Conservation (phyloP, 352 stramenopile genomes). For the Pythium aquatile region DNA sequence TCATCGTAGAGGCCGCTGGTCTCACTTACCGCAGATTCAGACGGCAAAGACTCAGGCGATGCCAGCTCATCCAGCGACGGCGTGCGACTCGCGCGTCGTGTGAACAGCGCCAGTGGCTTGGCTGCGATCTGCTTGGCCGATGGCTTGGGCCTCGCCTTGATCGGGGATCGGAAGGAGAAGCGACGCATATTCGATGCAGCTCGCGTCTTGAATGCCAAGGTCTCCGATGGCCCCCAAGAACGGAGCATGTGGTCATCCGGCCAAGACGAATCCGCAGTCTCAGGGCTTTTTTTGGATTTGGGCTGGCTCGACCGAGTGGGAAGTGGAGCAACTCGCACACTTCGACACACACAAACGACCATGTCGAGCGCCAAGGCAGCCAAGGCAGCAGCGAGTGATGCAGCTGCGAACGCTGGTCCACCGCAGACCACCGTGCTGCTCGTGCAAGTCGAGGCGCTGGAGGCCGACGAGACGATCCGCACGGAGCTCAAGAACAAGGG, state of each 20-base stretch:
- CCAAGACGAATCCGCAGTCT: neutral
- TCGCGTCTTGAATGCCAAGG: neutral
- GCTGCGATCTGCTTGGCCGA: neutral
- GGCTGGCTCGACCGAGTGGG: neutral
- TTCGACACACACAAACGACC: neutral
- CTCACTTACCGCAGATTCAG: neutral
- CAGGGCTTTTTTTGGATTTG: slow-evolving; percentile 3
- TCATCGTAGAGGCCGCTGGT: neutral
- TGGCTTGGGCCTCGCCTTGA: neutral
- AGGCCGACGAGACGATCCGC: slow-evolving; percentile 52
- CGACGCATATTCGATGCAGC: slow-evolving; percentile 7
- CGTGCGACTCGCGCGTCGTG: slow-evolving; percentile 1
- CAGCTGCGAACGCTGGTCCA: neutral
- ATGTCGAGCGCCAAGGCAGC: slow-evolving; percentile 18
- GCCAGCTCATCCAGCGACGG: slow-evolving; percentile 25
- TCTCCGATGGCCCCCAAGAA: slow-evolving; percentile 1
- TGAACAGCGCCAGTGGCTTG: slow-evolving; percentile 6
- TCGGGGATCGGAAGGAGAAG: slow-evolving; percentile 19
- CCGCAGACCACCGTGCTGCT: slow-evolving; percentile 50
- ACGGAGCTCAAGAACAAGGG: slow-evolving; percentile 42
- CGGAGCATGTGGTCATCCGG: neutral
- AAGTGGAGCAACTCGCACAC: neutral
- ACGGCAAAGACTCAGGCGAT: slow-evolving; percentile 6
- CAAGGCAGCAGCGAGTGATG: neutral
- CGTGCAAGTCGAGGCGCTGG: slow-evolving; percentile 52